These are phyloP conservation scores for Coprinopsis strossmayeri DNA, from an alignment of 768 basidiomycete species.

Conservation along the genomic window DNA sequence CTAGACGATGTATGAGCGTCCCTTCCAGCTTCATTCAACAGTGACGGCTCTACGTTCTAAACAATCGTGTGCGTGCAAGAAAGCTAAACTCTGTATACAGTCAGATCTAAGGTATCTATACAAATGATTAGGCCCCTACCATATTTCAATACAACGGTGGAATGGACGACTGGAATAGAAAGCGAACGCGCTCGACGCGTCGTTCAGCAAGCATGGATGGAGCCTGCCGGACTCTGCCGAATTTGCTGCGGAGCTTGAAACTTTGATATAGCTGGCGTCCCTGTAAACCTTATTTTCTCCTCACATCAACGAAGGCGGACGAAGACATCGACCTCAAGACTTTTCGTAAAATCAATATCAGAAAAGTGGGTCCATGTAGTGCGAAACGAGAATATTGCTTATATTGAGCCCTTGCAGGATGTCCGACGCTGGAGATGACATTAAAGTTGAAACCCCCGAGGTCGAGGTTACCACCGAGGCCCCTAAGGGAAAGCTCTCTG, in stretches of 20 bases:
- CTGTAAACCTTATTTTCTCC: constrained; percentile 46
- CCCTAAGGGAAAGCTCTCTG: constrained; percentile 91
- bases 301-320: constrained; percentile 94
- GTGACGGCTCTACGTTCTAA: constrained; percentile 58
- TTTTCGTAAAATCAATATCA: constrained; percentile 21
- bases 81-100: constrained; percentile 55
- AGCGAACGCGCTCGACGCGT: constrained; percentile 21
- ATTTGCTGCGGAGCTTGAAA: constrained; percentile 45
- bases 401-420: constrained; percentile 40
- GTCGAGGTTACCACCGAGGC: constrained; percentile 84
- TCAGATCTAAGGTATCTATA: constrained; percentile 1
- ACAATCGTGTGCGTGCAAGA: constrained; percentile 65
- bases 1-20: constrained; percentile 39
- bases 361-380: constrained; percentile 30
- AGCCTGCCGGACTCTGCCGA: background rate
- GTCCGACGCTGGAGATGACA: constrained; percentile 99
- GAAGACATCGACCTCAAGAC: constrained; percentile 62
- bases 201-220: background rate
- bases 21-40: constrained; percentile 20
- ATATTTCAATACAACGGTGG: constrained; percentile 16
- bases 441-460: constrained; percentile 68
- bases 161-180: background rate
- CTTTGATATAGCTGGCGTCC: constrained; percentile 17
- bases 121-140: constrained; percentile 19
- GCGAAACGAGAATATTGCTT: constrained; percentile 2